These are phyloP conservation scores for Parsonsia alboflavescens DNA, from an alignment of 257 asterid genomes.

Conservation along the genomic window DNA sequence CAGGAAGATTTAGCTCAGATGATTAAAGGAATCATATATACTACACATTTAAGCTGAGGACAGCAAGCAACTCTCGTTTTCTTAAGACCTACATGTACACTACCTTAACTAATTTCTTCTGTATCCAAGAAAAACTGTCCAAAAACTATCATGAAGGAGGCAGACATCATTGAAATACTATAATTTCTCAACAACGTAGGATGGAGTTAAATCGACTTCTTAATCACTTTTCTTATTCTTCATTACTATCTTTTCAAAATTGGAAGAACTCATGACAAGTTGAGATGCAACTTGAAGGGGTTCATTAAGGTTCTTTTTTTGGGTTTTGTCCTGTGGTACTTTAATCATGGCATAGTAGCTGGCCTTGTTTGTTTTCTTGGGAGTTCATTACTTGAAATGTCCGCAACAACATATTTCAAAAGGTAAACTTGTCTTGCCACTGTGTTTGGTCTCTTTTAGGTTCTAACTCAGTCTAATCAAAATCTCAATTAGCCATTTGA, in stretches of 20 bases:
- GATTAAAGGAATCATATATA: not conserved
- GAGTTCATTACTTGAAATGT: not conserved
- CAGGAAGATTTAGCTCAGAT: not conserved
- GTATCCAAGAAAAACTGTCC: not conserved
- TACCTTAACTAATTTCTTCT: not conserved
- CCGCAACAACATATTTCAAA: not conserved
- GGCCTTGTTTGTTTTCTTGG: not conserved
- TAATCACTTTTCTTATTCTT: not conserved
- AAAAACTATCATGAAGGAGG: not conserved
- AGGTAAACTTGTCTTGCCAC: not conserved
- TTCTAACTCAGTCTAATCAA: not conserved
- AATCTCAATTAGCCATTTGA: not conserved
- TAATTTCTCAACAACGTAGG: not conserved
- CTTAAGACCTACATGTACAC: constrained; percentile 11
- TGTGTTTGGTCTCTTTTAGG: not conserved
- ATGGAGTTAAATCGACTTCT: not conserved
- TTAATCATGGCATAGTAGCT: not conserved
- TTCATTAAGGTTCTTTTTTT: not conserved
- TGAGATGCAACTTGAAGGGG: not conserved
- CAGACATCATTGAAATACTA: no score
- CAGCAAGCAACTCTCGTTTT: constrained; percentile 22
- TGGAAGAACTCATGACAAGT: not conserved
- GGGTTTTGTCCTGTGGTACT: not conserved
- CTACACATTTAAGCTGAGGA: no score
- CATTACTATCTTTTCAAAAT: not conserved